phyloP scores from a whole-genome alignment of 1,284 basidiomycete genomes.

The Lentinula novae-zelandiae region DNA sequence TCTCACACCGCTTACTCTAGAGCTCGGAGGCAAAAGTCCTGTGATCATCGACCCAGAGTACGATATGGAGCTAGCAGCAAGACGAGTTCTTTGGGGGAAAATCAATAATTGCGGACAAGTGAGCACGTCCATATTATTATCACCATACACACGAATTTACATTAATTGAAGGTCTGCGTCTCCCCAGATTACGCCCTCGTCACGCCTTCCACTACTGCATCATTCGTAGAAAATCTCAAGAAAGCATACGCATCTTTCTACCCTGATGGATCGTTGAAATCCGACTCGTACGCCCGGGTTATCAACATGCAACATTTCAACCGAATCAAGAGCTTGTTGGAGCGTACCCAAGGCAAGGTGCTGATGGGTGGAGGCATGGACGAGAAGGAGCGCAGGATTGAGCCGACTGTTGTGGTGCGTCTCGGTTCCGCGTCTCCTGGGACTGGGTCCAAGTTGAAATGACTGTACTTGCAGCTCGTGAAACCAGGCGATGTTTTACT shows the following conservation, averaged over 20 bases:
- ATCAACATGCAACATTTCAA: constrained; percentile 46
- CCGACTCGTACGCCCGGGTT: constrained; percentile 38
- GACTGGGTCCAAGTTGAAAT: no score
- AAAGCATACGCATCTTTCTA: constrained; percentile 32
- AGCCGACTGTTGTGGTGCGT: constrained; percentile 40
- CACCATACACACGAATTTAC: constrained; percentile 2
- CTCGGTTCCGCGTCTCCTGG: constrained; percentile 6
- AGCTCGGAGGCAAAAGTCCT: constrained; percentile 43
- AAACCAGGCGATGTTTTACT: constrained; percentile 48
- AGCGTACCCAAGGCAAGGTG: constrained; percentile 50
- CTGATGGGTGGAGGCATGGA: constrained; percentile 42
- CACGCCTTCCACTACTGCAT: constrained; percentile 35
- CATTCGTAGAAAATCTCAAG: constrained; percentile 50
- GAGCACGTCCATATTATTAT: constrained; percentile 22
- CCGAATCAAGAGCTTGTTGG: constrained; percentile 41
- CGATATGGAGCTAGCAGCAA: constrained; percentile 35
- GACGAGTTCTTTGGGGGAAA: constrained; percentile 53
- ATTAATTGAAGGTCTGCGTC: constrained; percentile 46
- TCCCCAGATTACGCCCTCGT: constrained; percentile 64
- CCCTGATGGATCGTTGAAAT: constrained; percentile 30
- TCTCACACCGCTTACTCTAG: constrained; percentile 69
- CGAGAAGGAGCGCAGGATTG: constrained; percentile 31
- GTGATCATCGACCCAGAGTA: constrained; percentile 48
- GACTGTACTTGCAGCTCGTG: constrained; percentile 26
- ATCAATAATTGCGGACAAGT: constrained; percentile 50